These are phyloP conservation scores for Oryza nivara DNA, from an alignment of 176 grass and related monocot species.

Conservation along the genomic window DNA sequence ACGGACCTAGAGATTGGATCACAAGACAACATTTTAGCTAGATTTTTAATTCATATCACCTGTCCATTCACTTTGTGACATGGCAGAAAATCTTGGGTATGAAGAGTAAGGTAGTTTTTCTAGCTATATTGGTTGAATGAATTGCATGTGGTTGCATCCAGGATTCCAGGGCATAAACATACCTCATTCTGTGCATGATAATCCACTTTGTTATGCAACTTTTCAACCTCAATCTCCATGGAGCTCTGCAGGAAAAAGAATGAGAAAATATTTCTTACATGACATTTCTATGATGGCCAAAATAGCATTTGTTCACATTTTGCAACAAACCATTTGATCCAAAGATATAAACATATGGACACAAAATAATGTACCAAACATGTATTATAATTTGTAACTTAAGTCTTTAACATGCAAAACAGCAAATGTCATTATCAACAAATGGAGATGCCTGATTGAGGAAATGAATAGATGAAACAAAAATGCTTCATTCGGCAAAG, in stretches of 20 bases:
- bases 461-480: background rate
- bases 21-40: constrained; percentile 11
- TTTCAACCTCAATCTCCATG: constrained; percentile 61
- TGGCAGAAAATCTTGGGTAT: constrained; percentile 17
- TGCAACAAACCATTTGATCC: background rate
- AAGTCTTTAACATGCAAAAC: constrained; percentile 12
- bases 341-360: background rate
- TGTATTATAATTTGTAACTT: background rate
- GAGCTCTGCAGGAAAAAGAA: constrained; percentile 48
- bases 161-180: constrained; percentile 22
- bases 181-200: constrained; percentile 62
- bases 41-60: constrained; percentile 4
- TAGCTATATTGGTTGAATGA: constrained; percentile 37
- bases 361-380: constrained; percentile 18
- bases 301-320: constrained; percentile 17
- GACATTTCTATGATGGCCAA: constrained; percentile 27
- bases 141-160: constrained; percentile 9
- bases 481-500: background rate
- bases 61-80: constrained; percentile 11
- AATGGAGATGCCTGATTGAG: background rate
- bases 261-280: constrained; percentile 17
- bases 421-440: background rate
- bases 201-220: constrained; percentile 61
- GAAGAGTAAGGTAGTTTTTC: constrained; percentile 16
- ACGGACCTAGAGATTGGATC: constrained; percentile 44